These are phyloP conservation scores for Penicillium crustosum DNA, from an alignment of 2,329 filamentous ascomycete species.

Conservation along the genomic window DNA sequence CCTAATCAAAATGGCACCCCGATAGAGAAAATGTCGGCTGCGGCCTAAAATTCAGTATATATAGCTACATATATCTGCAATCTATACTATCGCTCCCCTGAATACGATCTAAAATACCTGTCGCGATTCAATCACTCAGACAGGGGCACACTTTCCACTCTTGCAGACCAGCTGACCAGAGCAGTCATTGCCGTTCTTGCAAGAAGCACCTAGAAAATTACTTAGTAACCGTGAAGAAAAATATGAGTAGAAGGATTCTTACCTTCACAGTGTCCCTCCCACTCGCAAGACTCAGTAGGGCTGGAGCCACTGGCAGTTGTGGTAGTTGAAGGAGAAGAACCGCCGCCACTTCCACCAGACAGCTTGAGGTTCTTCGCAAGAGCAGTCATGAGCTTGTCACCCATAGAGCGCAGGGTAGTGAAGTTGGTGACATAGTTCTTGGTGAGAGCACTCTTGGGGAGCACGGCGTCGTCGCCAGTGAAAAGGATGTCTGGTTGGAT, in stretches of 20 bases:
- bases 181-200: conserved; percentile 12
- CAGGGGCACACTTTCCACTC: conserved; percentile 10
- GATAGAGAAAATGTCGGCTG: background rate
- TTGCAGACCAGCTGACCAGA: conserved; percentile 12
- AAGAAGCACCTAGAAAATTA: conserved; percentile 13
- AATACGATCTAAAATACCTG: background rate
- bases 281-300: conserved; percentile 14
- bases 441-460: conserved; percentile 26
- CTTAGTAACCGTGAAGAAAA: background rate
- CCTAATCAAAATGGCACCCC: background rate
- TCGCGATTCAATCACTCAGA: background rate
- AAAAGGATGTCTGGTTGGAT: conserved; percentile 31
- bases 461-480: conserved; percentile 27
- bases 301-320: conserved; percentile 3
- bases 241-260: background rate
- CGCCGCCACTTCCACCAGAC: conserved; percentile 2
- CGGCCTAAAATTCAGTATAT: background rate
- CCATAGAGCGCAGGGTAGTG: conserved; percentile 26
- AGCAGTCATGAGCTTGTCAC: conserved; percentile 26
- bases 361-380: conserved; percentile 25
- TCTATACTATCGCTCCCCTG: background rate
- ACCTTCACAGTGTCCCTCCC: conserved; percentile 26
- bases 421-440: conserved; percentile 27
- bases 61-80: too few relatives aligned
- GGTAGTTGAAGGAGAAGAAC: background rate